phyloP scores from a whole-genome alignment of 441 rosid genomes.

The Dalechampia spathulata region DNA sequence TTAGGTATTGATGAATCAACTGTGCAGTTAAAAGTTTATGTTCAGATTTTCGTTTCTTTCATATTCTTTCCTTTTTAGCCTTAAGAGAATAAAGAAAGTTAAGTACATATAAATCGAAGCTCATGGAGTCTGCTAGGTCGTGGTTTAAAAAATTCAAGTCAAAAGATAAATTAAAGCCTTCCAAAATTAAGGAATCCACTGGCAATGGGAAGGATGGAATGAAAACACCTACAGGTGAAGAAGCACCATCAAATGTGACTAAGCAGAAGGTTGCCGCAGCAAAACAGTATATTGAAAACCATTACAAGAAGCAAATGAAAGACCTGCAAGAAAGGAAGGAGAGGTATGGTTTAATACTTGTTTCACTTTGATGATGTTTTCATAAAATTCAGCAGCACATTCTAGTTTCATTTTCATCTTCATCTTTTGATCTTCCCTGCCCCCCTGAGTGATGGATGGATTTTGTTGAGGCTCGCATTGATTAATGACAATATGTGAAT shows the following conservation, averaged over 20 bases:
- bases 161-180: conserved; percentile 56
- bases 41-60: background rate
- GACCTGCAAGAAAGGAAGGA: conserved; percentile 77
- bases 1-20: conserved; percentile 10
- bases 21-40: conserved; percentile 16
- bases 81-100: background rate
- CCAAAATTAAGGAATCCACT: conserved; percentile 58
- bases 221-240: conserved; percentile 58
- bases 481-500: background rate
- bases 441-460: background rate
- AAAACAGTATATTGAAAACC: conserved; percentile 90
- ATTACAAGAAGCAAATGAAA: conserved; percentile 90
- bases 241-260: conserved; percentile 82
- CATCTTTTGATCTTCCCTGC: no score
- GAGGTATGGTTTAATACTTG: conserved; percentile 56
- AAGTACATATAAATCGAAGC: conserved; percentile 7
- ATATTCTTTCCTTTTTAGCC: no score
- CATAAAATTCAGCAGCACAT: conserved; percentile 2
- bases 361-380: conserved; percentile 9
- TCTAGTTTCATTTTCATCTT: conserved; percentile 1
- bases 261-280: conserved; percentile 94
- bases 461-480: background rate
- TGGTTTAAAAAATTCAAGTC: conserved; percentile 74
- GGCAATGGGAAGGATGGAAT: conserved; percentile 53
- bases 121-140: conserved; percentile 64